Base-by-base conservation (phyloP, 768 basidiomycete species). In the Imleria badia region DNA sequence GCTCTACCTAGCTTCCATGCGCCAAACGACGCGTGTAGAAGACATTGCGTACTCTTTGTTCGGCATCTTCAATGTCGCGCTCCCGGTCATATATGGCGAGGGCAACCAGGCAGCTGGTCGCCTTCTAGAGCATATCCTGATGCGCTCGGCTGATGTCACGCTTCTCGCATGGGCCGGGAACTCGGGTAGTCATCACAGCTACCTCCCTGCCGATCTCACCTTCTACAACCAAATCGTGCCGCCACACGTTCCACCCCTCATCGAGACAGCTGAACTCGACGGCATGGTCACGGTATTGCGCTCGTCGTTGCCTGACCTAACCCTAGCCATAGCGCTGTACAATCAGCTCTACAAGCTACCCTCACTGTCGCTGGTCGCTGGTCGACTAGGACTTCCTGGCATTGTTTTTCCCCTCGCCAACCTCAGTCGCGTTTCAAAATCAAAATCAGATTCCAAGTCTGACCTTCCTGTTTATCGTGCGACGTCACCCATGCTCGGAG, bases 91-190 rank as follows among this genome's bases (percentile, higher is more conserved):
- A 1, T 60, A 59, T 13, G 59, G 59, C 1, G 57, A 60, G 33
- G 49, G 59, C 1, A 22, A 39, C 13, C 52, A 31, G 1, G 56
- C 59, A 0, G 35, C 59, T 0, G 52, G 59, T 13, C 48, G 56
- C 3, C 41, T 60, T 3, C 15, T 60, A 10, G 57, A 54, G 7
- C 22, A 60, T 9, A 23, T 60, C 3, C 20, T 60, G 15, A 36
- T 45, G 1, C 31, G 52, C 2, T 60, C 57, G 0, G 45, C 34
- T 0, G 34, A 60, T 1, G 41, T 45, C 6, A 43, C 45, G 1
- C 26, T 60, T n/a, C 57, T 60, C 0, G 52, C 58, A 20, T 60
- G 59, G 56, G 54, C 51, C 0, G 59, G 59, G 2, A 3, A 5
- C 2, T 2, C 41, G 0, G 41, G 52, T 3, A 34, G 11, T 2